Percentiles rank a stretch among this genome's conserved stretches.
Evolutionary conservation across 176 grass and related monocot genomes (phyloP).

Genomic region (Phoenix roebelenii): DNA sequence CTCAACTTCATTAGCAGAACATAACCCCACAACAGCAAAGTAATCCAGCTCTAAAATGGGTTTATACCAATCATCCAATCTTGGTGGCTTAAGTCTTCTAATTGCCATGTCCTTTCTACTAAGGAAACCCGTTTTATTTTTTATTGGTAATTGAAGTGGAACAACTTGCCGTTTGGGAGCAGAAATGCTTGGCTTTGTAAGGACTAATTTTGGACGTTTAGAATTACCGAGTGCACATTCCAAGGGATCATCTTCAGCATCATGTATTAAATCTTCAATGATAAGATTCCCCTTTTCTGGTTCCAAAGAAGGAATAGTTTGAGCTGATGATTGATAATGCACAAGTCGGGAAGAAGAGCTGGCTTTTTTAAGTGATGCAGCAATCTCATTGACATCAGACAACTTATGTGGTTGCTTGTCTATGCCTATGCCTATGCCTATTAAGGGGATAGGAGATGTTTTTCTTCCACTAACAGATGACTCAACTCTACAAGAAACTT

Average conservation of each 20-base stretch:
- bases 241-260: slow-evolving; percentile 70
- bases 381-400: slow-evolving; percentile 25
- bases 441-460: slow-evolving; percentile 15
- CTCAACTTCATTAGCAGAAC: slow-evolving; percentile 33
- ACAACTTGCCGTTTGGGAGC: slow-evolving; percentile 67
- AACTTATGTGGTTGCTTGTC: slow-evolving; percentile 23
- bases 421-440: slow-evolving; percentile 27
- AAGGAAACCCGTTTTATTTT: slow-evolving; percentile 35
- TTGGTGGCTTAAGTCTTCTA: slow-evolving; percentile 57
- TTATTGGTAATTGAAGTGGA: slow-evolving; percentile 54
- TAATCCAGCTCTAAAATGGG: slow-evolving; percentile 86
- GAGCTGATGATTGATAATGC: slow-evolving; percentile 21
- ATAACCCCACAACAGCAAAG: slow-evolving; percentile 57
- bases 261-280: slow-evolving; percentile 46
- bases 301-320: slow-evolving; percentile 14
- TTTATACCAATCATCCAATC: slow-evolving; percentile 73
- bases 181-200: slow-evolving; percentile 36
- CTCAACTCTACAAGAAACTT: slow-evolving; percentile 27
- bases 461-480: slow-evolving; percentile 26
- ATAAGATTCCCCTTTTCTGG: slow-evolving; percentile 41
- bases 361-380: slow-evolving; percentile 21
- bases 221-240: slow-evolving; percentile 55
- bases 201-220: slow-evolving; percentile 28
- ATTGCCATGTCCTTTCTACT: slow-evolving; percentile 28
- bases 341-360: slow-evolving; percentile 24